These are phyloP conservation scores for Salvia miltiorrhiza DNA, from an alignment of 257 asterid genomes.

Conservation along the genomic window DNA sequence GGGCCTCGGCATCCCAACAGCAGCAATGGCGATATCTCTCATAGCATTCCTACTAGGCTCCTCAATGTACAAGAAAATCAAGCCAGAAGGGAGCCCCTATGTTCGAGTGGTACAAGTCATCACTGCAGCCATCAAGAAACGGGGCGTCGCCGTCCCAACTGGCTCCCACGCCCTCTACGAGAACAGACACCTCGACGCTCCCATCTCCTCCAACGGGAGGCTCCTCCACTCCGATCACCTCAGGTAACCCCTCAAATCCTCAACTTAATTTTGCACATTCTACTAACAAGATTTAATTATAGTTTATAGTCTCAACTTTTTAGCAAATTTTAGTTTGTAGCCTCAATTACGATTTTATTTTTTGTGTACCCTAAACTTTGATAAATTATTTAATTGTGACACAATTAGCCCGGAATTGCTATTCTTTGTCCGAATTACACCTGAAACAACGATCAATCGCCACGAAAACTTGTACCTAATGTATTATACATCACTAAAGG, in stretches of 20 bases:
- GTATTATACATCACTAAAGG: no score
- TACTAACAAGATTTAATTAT: background rate
- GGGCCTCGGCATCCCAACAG: conserved; percentile 86
- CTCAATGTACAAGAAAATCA: conserved; percentile 48
- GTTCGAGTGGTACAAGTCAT: conserved; percentile 58
- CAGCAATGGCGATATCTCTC: conserved; percentile 57
- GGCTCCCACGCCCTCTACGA: conserved; percentile 40
- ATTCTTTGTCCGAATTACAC: no score
- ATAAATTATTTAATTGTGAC: no score
- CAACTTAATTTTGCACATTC: background rate
- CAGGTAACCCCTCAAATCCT: conserved; percentile 44
- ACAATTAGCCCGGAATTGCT: no score
- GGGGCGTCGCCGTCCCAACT: conserved; percentile 29
- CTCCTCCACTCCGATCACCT: conserved; percentile 68
- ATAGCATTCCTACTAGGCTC: conserved; percentile 51
- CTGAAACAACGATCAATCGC: no score
- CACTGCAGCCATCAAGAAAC: conserved; percentile 66
- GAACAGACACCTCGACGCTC: conserved; percentile 55
- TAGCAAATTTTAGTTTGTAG: no score
- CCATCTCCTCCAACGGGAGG: conserved; percentile 49
- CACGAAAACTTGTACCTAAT: no score
- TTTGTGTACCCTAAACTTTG: no score
- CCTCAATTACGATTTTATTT: no score
- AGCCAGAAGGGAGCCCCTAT: conserved; percentile 85
- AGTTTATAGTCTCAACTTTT: no score